These are phyloP conservation scores for Kalmanozyma brasiliensis DNA, from an alignment of 1,284 basidiomycete genomes.

Conservation along the genomic window DNA sequence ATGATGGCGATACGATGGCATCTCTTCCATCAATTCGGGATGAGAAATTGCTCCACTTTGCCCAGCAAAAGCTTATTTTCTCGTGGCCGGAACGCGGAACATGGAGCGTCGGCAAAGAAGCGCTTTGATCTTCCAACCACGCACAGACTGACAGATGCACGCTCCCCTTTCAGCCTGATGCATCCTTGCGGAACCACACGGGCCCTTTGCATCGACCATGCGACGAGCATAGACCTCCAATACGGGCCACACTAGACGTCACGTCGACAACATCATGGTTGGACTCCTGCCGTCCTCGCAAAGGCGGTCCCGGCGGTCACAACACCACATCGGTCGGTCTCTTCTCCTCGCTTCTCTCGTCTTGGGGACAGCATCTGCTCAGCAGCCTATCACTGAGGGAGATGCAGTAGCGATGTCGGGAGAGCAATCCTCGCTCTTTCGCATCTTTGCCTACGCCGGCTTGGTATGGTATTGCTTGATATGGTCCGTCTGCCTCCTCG, in stretches of 20 bases:
- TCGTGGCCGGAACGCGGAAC: too few relatives aligned
- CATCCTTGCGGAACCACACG: too few relatives aligned
- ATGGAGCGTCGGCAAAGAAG: too few relatives aligned
- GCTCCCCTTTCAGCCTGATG: too few relatives aligned
- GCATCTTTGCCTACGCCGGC: conserved; percentile 13
- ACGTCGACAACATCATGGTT: neutral
- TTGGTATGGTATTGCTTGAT: conserved; percentile 78
- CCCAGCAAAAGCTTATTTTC: neutral
- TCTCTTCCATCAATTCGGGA: neutral
- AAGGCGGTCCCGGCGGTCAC: neutral
- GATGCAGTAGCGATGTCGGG: neutral
- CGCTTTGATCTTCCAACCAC: too few relatives aligned
- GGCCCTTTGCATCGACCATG: neutral
- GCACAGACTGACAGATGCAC: too few relatives aligned
- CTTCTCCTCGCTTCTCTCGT: conserved; percentile 4
- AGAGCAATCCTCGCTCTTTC: neutral
- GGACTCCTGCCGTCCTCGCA: neutral
- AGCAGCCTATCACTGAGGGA: neutral
- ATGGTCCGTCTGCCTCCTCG: conserved; percentile 81
- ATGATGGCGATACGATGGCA: conserved; percentile 4
- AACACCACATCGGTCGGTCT: neutral
- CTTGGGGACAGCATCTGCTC: neutral
- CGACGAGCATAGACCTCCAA: too few relatives aligned
- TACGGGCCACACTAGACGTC: too few relatives aligned
- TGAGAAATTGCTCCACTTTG: conserved; percentile 13